Conservation (phyloP, 2,329 filamentous ascomycete genomes). For the Penicillium nordicum region DNA sequence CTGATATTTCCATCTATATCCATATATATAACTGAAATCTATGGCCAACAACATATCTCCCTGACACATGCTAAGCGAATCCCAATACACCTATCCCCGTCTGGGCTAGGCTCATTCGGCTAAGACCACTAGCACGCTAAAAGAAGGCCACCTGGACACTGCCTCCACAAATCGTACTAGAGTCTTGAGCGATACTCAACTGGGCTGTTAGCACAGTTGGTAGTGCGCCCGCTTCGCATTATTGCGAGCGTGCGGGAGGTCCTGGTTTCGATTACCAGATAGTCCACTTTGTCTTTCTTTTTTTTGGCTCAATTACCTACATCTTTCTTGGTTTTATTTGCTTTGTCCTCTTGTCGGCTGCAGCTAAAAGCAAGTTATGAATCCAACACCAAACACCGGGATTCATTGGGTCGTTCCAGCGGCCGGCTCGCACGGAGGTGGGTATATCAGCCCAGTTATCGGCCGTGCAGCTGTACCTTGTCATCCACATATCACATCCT, state of each 20-base stretch:
- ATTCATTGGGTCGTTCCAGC: not conserved
- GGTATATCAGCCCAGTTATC: not conserved
- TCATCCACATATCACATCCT: slow-evolving; percentile 1
- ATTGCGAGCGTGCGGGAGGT: slow-evolving; percentile 36
- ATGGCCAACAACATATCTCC: not conserved
- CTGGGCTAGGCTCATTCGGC: slow-evolving; percentile 6
- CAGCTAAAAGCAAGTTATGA: not conserved
- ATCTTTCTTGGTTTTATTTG: not conserved
- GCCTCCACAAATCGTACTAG: not conserved
- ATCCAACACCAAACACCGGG: not conserved
- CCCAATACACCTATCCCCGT: not conserved
- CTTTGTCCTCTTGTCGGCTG: not conserved
- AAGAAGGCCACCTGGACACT: not conserved
- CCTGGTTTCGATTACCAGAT: slow-evolving; percentile 47
- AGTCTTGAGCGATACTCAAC: not conserved
- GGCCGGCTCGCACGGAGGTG: not conserved
- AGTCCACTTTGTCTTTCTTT: slow-evolving; percentile 33
- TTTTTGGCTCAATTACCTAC: not conserved
- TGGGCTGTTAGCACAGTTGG: slow-evolving; percentile 11
- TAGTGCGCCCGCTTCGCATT: slow-evolving; percentile 36
- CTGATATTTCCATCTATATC: not conserved
- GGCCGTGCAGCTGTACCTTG: not conserved
- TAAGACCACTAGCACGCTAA: not conserved
- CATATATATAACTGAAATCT: not conserved
- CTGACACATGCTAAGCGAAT: not conserved